phyloP scores from a whole-genome alignment of 176 grass and related monocot species.

The Aegilops speltoides region DNA sequence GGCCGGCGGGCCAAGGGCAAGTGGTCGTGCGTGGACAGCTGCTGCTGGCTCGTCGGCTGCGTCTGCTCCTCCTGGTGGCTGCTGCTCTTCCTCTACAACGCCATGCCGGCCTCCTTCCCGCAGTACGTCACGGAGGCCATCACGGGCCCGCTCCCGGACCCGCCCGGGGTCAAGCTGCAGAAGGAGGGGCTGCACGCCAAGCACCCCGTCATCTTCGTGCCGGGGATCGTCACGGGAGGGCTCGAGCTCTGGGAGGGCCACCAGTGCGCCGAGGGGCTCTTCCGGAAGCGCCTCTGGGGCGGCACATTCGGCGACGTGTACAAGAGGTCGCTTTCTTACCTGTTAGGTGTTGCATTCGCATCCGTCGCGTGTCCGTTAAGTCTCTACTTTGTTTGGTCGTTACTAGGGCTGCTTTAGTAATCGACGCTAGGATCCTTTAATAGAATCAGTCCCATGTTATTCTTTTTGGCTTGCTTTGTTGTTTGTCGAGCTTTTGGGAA shows the following conservation, averaged over 20 bases:
- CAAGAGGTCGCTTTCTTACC: constrained; percentile 65
- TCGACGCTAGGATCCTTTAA: constrained; percentile 3
- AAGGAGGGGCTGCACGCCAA: constrained; percentile 85
- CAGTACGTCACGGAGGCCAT: constrained; percentile 97
- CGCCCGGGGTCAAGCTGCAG: constrained; percentile 82
- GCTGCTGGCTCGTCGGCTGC: constrained; percentile 91
- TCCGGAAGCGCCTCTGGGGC: constrained; percentile 95
- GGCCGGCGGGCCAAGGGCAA: constrained; percentile 34
- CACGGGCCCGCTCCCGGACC: constrained; percentile 82
- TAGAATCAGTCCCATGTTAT: not conserved
- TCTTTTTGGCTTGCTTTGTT: not conserved
- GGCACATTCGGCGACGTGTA: constrained; percentile 94
- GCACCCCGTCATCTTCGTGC: constrained; percentile 97
- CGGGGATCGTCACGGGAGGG: constrained; percentile 91
- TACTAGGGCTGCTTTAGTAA: not conserved
- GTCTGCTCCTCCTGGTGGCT: constrained; percentile 96
- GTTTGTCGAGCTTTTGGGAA: not conserved
- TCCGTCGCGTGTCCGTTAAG: not conserved
- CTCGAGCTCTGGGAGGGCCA: constrained; percentile 98
- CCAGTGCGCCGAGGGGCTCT: constrained; percentile 91
- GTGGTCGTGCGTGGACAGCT: constrained; percentile 85
- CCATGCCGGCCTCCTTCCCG: constrained; percentile 94
- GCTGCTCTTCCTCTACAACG: constrained; percentile 91
- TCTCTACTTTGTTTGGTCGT: constrained; percentile 24
- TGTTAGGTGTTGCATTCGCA: not conserved